These are phyloP conservation scores for Pinus tabuliformis DNA, from an alignment of 75 land plant genomes.

Conservation along the genomic window DNA sequence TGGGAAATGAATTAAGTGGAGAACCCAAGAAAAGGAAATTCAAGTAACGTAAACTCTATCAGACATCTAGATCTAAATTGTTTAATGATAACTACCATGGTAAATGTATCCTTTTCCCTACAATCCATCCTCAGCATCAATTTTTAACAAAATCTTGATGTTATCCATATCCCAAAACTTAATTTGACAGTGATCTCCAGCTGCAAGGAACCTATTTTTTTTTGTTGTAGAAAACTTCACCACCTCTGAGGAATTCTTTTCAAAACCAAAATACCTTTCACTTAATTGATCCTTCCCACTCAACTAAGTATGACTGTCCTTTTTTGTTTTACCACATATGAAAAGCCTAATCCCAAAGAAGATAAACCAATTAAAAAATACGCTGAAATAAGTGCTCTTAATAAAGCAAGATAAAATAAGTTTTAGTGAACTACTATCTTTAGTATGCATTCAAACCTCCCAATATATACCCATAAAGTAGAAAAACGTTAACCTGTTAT, in stretches of 20 bases:
- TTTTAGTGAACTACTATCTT: neutral
- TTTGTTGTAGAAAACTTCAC: conserved; percentile 66
- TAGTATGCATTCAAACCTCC: neutral
- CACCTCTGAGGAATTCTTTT: conserved; percentile 47
- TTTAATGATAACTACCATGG: neutral
- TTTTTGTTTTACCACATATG: conserved; percentile 72
- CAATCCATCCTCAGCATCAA: conserved; percentile 50
- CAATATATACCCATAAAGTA: neutral
- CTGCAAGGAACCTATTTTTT: conserved; percentile 48
- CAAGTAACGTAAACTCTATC: neutral
- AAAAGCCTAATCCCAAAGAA: conserved; percentile 40
- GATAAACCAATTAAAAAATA: neutral
- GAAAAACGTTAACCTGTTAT: no score
- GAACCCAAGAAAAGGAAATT: neutral
- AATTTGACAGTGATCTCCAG: conserved; percentile 43
- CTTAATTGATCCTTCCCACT: conserved; percentile 71
- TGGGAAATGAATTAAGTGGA: no score
- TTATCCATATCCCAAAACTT: conserved; percentile 67
- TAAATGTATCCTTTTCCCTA: neutral
- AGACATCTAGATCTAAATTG: neutral
- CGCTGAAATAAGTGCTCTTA: neutral
- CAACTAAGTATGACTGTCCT: conserved; percentile 57
- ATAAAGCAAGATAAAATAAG: neutral
- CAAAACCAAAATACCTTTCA: conserved; percentile 50
- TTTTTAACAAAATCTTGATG: conserved; percentile 30